These are phyloP conservation scores for maize (Zea mays) DNA, from an alignment of 176 grass and related monocot species.

Conservation along the genomic window DNA sequence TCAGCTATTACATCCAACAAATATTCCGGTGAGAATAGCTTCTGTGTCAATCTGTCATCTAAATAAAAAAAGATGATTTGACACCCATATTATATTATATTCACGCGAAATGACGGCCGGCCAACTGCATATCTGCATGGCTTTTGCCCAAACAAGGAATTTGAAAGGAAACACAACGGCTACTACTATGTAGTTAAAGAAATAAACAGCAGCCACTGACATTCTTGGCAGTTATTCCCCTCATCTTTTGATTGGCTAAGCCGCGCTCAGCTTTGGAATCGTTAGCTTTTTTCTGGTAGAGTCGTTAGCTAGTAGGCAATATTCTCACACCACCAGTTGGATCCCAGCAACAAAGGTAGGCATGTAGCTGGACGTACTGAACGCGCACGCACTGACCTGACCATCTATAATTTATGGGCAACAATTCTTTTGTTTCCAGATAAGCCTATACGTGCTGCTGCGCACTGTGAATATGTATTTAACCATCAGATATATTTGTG, in stretches of 20 bases:
- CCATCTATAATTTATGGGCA: constrained; percentile 4
- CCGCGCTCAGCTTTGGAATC: constrained; percentile 38
- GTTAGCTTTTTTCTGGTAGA: constrained; percentile 13
- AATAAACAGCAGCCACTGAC: constrained; percentile 19
- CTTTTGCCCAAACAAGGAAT: neutral
- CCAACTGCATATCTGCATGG: neutral
- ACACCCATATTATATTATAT: neutral
- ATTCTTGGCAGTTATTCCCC: constrained; percentile 46
- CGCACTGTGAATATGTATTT: neutral
- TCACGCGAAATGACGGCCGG: neutral
- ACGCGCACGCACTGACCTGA: neutral
- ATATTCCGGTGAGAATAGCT: neutral
- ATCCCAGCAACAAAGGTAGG: constrained; percentile 24
- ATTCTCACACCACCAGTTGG: constrained; percentile 29
- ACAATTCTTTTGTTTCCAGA: neutral
- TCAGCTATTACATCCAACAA: neutral
- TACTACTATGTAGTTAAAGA: neutral
- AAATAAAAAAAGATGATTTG: neutral
- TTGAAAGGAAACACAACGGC: neutral
- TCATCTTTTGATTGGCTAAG: constrained; percentile 35
- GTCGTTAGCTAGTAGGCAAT: constrained; percentile 20
- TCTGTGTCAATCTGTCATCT: neutral
- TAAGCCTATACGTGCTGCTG: neutral
- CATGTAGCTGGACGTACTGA: neutral
- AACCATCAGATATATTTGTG: too few species aligned